Evolutionary conservation across 305 asterid species (phyloP).

Genomic region (Stenogyne calaminthoides): DNA sequence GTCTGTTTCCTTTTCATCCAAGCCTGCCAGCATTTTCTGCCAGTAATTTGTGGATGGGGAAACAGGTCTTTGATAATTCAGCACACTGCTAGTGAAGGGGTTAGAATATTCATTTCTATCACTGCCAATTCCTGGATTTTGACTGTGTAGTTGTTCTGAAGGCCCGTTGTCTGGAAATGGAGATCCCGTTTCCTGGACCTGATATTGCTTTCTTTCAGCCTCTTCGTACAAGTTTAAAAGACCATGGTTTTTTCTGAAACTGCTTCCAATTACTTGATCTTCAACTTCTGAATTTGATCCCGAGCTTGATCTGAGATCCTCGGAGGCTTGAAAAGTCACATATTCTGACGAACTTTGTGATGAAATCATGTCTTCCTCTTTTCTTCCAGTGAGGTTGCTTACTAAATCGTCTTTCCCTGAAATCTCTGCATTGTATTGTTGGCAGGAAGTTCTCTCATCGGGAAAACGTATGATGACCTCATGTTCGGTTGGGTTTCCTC

Average conservation of each 20-base stretch:
- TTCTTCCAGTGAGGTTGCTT: constrained; percentile 39
- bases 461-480: constrained; percentile 50
- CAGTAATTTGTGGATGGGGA: constrained; percentile 37
- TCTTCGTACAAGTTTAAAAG: constrained; percentile 32
- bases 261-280: constrained; percentile 38
- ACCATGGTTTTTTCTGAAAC: constrained; percentile 30
- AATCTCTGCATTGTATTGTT: constrained; percentile 34
- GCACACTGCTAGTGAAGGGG: constrained; percentile 37
- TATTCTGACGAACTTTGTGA: constrained; percentile 75
- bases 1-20: constrained; percentile 39
- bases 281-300: constrained; percentile 74
- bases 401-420: constrained; percentile 28
- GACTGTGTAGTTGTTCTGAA: constrained; percentile 27
- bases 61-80: constrained; percentile 32
- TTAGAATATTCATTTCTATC: constrained; percentile 27
- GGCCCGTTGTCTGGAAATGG: constrained; percentile 30
- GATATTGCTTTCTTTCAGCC: constrained; percentile 42
- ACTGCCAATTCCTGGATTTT: constrained; percentile 31
- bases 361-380: constrained; percentile 52
- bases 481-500: constrained; percentile 43
- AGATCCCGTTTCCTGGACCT: constrained; percentile 33
- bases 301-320: constrained; percentile 70
- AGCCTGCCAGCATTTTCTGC: constrained; percentile 40
- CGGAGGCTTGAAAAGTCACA: constrained; percentile 51
- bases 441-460: constrained; percentile 55